phyloP scores from a whole-genome alignment of 805 yeast genomes.

The Spathaspora boniae region DNA sequence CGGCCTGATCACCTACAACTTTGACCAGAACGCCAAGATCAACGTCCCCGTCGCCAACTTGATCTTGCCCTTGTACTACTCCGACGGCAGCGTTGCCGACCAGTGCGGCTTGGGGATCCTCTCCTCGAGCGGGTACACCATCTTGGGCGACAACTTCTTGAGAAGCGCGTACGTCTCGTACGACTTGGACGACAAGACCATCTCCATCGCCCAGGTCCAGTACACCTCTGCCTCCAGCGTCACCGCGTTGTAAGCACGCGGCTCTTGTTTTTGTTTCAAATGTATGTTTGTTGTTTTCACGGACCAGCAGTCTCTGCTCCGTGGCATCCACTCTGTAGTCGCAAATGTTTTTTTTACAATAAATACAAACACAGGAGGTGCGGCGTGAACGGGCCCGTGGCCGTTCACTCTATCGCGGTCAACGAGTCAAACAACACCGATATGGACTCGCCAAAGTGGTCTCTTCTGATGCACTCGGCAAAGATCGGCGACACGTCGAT shows the following conservation, averaged over 20 bases:
- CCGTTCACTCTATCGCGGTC: slow-evolving; percentile 46
- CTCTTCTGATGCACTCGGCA: slow-evolving; percentile 98
- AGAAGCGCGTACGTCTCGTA: slow-evolving; percentile 58
- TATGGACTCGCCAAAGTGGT: slow-evolving; percentile 96
- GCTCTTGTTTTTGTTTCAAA: too few relatives aligned
- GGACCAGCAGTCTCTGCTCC: too few relatives aligned
- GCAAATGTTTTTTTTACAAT: too few relatives aligned
- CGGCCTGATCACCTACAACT: slow-evolving; percentile 20
- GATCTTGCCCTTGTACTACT: slow-evolving; percentile 15
- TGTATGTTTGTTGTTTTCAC: too few relatives aligned
- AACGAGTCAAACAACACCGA: slow-evolving; percentile 89
- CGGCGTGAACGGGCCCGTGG: not conserved
- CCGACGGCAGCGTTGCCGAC: slow-evolving; percentile 34
- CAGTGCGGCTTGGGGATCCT: slow-evolving; percentile 19
- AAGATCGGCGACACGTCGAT: slow-evolving; percentile 93
- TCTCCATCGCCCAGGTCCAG: slow-evolving; percentile 52
- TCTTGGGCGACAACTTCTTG: slow-evolving; percentile 61
- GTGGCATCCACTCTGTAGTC: too few relatives aligned
- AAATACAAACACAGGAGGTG: too few relatives aligned
- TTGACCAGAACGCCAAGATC: slow-evolving; percentile 32
- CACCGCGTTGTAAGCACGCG: slow-evolving; percentile 7
- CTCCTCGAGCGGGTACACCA: slow-evolving; percentile 14
- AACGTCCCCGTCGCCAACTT: slow-evolving; percentile 15
- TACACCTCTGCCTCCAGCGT: slow-evolving; percentile 15
- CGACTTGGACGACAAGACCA: slow-evolving; percentile 49